Base-by-base conservation (phyloP, 23 red algal genomes). In the Gracilaria domingensis region DNA sequence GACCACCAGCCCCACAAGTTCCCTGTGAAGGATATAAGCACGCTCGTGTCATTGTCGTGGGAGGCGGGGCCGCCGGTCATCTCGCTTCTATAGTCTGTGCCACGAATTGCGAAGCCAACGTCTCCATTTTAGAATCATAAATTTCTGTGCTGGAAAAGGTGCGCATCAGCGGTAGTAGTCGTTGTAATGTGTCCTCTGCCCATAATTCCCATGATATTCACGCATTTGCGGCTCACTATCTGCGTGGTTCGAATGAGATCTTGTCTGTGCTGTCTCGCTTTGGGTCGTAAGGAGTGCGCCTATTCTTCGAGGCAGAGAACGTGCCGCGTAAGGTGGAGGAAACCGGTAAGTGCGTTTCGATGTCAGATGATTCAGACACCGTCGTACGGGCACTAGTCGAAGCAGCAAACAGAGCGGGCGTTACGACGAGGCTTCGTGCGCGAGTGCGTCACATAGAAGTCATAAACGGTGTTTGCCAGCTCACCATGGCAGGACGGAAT, bases 11-110 rank as follows among this genome's bases (percentile, higher is more conserved):
- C 76, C 42, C 23, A 3, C 16, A 2, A 62, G 24, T 4, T 62
- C 59, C n/a, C n/a, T n/a, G n/a, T n/a, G n/a, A n/a, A n/a, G n/a
- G n/a, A n/a, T n/a, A 62, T 1, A n/a, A 56, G 5, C 83, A 72
- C 86, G 38, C 49, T 5, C 62, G 37, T 29, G 87, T 98, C 23
- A 70, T 98, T n/a, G 56, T 99, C 20, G 72, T 99, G 17, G 97
- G 97, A 38, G 97, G 97, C 45, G 97, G 97, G 23, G 84, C 97
- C 32, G 93, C 93, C 16, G 97, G 97, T 42, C 95, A 89, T 82
- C 90, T 99, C 88, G 90, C 93, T 18, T 93, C 97, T 7, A 94
- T 99, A 39, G 80, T 67, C 2, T 65, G 59, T 9, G 79, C 90
- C 30, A 29, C 72, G 11, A 77, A 26, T 29, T 73, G 69, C 8